Percentiles rank a stretch among this genome's conserved stretches.
Evolutionary conservation across 768 basidiomycete genomes (phyloP).

Genomic region (Psilocybe sp.): DNA sequence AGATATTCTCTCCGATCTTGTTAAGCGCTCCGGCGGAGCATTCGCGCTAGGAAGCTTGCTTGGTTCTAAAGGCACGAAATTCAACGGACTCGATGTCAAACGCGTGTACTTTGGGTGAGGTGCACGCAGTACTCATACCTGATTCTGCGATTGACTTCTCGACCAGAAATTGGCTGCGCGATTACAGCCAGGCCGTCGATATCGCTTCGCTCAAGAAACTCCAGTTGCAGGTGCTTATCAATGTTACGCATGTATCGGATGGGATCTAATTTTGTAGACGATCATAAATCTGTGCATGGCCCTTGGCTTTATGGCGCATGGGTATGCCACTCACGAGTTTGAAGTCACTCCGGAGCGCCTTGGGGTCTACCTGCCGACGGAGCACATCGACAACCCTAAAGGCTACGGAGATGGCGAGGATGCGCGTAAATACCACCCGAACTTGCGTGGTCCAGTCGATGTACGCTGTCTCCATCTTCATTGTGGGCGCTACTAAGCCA

Average conservation of each 20-base stretch:
- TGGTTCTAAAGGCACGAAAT: constrained; percentile 61
- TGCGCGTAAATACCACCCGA: constrained; percentile 71
- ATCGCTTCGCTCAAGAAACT: constrained; percentile 76
- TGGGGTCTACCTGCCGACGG: constrained; percentile 82
- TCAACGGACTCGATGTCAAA: constrained; percentile 78
- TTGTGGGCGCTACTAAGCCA: not conserved
- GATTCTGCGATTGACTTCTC: not conserved
- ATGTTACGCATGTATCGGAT: not conserved
- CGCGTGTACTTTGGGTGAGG: constrained; percentile 78
- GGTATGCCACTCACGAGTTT: constrained; percentile 81
- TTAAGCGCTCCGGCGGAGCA: constrained; percentile 54
- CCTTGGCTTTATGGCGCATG: constrained; percentile 85
- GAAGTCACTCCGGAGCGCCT: constrained; percentile 83
- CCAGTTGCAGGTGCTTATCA: constrained; percentile 52
- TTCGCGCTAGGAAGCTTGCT: constrained; percentile 60
- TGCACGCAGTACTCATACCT: not conserved
- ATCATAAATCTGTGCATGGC: constrained; percentile 89
- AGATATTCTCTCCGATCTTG: constrained; percentile 59
- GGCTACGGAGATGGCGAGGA: constrained; percentile 87
- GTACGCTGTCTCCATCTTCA: constrained; percentile 31
- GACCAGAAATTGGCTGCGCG: constrained; percentile 79
- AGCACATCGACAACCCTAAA: constrained; percentile 93
- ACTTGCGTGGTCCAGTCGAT: constrained; percentile 80
- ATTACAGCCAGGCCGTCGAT: constrained; percentile 88
- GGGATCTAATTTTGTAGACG: constrained; percentile 47